Evolutionary conservation across 352 stramenopile genomes (phyloP).

Genomic region (Phytophthora multivora): DNA sequence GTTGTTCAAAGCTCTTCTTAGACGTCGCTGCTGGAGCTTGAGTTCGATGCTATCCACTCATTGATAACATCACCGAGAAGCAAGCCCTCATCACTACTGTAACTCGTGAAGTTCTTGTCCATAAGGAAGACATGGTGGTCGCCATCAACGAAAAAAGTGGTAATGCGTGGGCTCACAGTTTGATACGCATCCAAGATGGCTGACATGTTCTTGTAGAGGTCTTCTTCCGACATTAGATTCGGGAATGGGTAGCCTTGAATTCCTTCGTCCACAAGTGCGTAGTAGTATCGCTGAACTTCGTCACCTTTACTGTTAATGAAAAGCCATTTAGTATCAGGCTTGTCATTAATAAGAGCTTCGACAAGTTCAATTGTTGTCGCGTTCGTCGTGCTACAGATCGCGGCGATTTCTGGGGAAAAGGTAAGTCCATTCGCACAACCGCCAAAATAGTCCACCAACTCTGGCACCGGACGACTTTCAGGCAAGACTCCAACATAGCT

Average conservation of each 20-base stretch:
- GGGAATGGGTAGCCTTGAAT: conserved; percentile 52
- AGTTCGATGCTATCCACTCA: conserved; percentile 26
- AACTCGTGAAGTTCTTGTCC: conserved; percentile 26
- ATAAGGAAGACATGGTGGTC: conserved; percentile 30
- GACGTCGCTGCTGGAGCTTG: neutral
- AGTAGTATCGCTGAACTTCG: conserved; percentile 59
- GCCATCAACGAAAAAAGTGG: conserved; percentile 31
- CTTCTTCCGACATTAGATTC: conserved; percentile 44
- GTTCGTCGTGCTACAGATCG: conserved; percentile 40
- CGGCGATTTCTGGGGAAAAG: conserved; percentile 38
- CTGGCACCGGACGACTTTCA: conserved; percentile 23
- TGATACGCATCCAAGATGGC: conserved; percentile 38
- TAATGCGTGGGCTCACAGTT: conserved; percentile 18
- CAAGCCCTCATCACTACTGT: conserved; percentile 21
- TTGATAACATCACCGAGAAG: conserved; percentile 32
- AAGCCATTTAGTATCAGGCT: conserved; percentile 50
- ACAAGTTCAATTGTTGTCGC: conserved; percentile 44
- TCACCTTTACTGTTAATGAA: conserved; percentile 65
- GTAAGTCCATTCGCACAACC: conserved; percentile 20
- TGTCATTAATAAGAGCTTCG: conserved; percentile 40
- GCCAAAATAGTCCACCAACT: conserved; percentile 43
- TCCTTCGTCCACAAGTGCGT: conserved; percentile 51
- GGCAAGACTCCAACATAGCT: conserved; percentile 55
- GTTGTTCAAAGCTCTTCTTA: too few species aligned
- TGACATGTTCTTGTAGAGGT: conserved; percentile 55